Base-by-base conservation (phyloP, 805 yeast genomes). In the Candida tibetensis region DNA sequence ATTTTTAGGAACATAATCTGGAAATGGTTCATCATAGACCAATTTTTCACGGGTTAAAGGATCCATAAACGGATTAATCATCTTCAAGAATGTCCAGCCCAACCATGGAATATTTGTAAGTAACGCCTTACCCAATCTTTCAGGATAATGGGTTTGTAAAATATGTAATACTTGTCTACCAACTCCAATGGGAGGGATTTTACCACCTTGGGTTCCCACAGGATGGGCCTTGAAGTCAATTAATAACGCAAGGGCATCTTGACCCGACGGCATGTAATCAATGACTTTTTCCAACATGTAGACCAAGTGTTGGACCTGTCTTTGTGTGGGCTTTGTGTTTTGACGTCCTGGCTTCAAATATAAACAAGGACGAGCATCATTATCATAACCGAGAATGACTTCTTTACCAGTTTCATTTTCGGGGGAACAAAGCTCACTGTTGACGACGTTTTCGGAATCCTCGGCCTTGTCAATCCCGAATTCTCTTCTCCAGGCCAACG, bases 61-160 rank as follows among this genome's bases (percentile, higher is more conserved):
- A 57, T 93, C 99, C 47, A 93, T 93, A 60, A 93, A 93, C 4
- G 99, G 99, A 52, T 86, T 87, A 47, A 91, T 90, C 46, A 93
- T 67, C 66, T 85, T 90, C 49, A 93, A 68, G 53, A 93, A 93
- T 7, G 96, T 82, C 86, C 95, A 85, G 5, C 90, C 98, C 39
- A 90, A 64, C 77, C 93, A 85, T 10, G 98, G 98, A 48, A 93
- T 89, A 62, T 93, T 91, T 34, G 95, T 86, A 37, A 93, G 71
- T 33, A 90, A 71, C 0, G 97, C 97, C 57, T 82, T 84, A 28
- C 99, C 99, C 42, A 93, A 72, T 53, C 99, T 77, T 60, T 93
- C 99, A 3, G 99, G 99, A 60, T 93, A 93, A 62, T 93, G 99
- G 9, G 95, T 89, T 65, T 93, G 99, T 51, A 93, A 70, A 58